phyloP scores from a whole-genome alignment of 805 yeast genomes.

The Ogataea pini region DNA sequence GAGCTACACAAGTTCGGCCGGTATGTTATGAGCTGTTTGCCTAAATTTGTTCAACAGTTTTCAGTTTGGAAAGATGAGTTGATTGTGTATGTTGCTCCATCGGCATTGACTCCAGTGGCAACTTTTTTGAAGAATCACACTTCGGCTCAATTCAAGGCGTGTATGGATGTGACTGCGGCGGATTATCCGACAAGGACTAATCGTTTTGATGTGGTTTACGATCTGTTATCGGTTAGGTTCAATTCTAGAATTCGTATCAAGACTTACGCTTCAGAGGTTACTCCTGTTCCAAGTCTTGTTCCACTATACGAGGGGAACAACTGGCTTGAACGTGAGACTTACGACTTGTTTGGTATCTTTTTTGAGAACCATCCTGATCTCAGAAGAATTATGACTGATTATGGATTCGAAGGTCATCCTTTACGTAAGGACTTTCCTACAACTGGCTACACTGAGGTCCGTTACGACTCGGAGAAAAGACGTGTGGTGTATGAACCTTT shows the following conservation, averaged over 20 bases:
- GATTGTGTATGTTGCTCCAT: constrained; percentile 72
- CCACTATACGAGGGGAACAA: constrained; percentile 76
- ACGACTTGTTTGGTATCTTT: constrained; percentile 83
- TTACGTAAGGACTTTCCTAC: constrained; percentile 91
- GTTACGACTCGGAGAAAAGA: constrained; percentile 89
- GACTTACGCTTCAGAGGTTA: constrained; percentile 81
- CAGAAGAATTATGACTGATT: constrained; percentile 87
- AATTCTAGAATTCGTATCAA: constrained; percentile 87
- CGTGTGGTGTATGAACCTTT: constrained; percentile 87
- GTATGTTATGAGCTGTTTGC: constrained; percentile 74
- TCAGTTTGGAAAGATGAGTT: constrained; percentile 91
- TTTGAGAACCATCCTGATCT: constrained; percentile 89
- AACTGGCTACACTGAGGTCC: constrained; percentile 86
- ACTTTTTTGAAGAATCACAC: constrained; percentile 75
- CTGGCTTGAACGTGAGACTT: constrained; percentile 90
- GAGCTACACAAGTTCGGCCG: constrained; percentile 81
- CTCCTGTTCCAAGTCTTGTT: constrained; percentile 79
- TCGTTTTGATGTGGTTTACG: constrained; percentile 86
- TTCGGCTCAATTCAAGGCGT: constrained; percentile 74
- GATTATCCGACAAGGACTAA: constrained; percentile 83
- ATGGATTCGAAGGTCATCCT: constrained; percentile 92
- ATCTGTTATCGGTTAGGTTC: constrained; percentile 75
- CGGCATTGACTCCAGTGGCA: constrained; percentile 70
- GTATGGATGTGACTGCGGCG: constrained; percentile 81
- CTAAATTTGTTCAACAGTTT: constrained; percentile 80